Base-by-base conservation (phyloP, 768 basidiomycete genomes). In the Lentinula sp. region DNA sequence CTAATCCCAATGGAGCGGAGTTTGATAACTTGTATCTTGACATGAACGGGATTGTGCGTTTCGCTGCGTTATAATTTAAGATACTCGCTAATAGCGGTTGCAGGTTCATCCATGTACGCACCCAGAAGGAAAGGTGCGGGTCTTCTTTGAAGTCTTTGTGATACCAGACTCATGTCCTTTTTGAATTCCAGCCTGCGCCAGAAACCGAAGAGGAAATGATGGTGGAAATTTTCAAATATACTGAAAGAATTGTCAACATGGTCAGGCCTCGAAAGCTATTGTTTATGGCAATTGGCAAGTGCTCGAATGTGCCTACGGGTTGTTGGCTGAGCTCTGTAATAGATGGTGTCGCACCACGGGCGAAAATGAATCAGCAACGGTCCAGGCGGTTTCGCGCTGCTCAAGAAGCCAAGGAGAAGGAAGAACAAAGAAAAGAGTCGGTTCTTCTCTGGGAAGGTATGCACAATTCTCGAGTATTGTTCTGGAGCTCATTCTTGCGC, bases 361-460 rank as follows among this genome's bases (percentile, higher is more conserved):
- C 97, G 43, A 99, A 99, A 77, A 99, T 99, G 97, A 99, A 99
- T 71, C 97, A 99, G 70, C 97, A 99, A 72, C 93, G 97, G 9
- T 94, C 95, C 15, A 83, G 97, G 65, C 93, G 97, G 59, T 99
- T 99, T 76, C 85, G 97, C 62, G 85, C 95, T 21, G 87, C 93
- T 2, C 94, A 96, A 71, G 97, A 99, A 73, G 95, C 97, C 3
- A 87, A 89, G 63, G 93, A 96, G 39, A 96, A 97, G 74, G 95
- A 93, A 61, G 87, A 92, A 60, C 92, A 93, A 52, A 83, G 87
- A 43, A 84, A 84, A 69, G 89, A 95, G 70, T 87, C 92, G 3
- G 81, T 97, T 48, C 80, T 85, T 2, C 68, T 94, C 65, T 96
- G 93, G 85, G 89, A 97, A 82, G 84, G 94, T 89, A 65, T 59